These are phyloP conservation scores for Ligustrum vulgare DNA, from an alignment of 257 asterid species.

Conservation along the genomic window DNA sequence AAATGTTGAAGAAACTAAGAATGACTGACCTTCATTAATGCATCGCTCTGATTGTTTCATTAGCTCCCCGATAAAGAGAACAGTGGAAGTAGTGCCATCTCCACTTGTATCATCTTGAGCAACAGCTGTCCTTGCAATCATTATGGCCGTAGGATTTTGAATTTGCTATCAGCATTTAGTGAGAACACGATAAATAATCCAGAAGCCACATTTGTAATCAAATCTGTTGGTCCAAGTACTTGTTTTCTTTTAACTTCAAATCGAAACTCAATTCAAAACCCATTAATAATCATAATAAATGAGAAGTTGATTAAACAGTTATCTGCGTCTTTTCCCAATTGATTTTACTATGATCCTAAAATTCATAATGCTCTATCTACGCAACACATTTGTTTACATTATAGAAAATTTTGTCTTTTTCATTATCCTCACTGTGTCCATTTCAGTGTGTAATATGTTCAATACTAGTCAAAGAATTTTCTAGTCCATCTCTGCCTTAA, in stretches of 20 bases:
- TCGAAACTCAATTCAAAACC: not conserved
- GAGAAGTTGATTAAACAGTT: not conserved
- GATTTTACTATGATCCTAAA: not conserved
- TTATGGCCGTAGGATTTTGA: slow-evolving; percentile 97
- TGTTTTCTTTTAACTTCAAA: not conserved
- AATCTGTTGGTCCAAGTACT: not conserved
- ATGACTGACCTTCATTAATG: slow-evolving; percentile 83
- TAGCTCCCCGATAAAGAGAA: slow-evolving; percentile 94
- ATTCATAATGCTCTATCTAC: not conserved
- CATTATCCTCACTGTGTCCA: not conserved
- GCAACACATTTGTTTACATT: not conserved
- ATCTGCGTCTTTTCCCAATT: not conserved
- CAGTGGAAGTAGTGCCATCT: slow-evolving; percentile 98
- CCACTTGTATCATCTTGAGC: slow-evolving; percentile 99
- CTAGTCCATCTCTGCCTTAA: not conserved
- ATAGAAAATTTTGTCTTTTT: not conserved
- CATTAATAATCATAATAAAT: not conserved
- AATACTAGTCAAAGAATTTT: slow-evolving; percentile 17
- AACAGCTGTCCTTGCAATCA: slow-evolving; percentile 99
- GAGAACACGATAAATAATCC: not conserved
- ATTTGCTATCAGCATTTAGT: slow-evolving; percentile 68
- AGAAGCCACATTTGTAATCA: slow-evolving; percentile 16
- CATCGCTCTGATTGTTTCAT: slow-evolving; percentile 97
- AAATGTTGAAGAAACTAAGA: not conserved
- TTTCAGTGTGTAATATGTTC: not conserved